A percentile compares a stretch with the other conserved stretches of the same genome.
These are phyloP conservation scores for Candida incommunis DNA, from an alignment of 805 yeast genomes.

Conservation along the genomic window DNA sequence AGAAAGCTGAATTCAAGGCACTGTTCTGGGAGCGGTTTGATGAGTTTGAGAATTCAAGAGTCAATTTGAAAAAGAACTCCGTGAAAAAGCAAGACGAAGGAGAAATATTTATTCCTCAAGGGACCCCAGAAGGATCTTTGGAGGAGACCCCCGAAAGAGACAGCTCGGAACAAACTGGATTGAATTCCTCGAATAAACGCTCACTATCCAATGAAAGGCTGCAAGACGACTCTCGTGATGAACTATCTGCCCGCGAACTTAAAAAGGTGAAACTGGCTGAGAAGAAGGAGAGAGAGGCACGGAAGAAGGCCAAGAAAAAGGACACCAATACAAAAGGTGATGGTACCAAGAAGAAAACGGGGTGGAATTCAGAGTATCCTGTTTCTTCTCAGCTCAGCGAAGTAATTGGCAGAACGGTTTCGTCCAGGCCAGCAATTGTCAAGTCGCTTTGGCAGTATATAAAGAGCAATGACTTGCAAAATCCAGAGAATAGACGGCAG, in stretches of 20 bases:
- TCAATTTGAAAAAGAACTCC: slow-evolving; percentile 1
- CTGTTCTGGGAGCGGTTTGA: slow-evolving; percentile 43
- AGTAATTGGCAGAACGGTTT: slow-evolving; percentile 31
- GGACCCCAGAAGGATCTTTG: no score
- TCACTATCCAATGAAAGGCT: background rate
- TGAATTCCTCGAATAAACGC: no score
- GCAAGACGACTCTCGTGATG: slow-evolving; percentile 8
- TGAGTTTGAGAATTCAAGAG: slow-evolving; percentile 15
- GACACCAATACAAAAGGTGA: slow-evolving; percentile 10
- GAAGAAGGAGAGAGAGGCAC: no score
- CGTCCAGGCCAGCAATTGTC: slow-evolving; percentile 59
- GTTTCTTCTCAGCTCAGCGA: slow-evolving; percentile 38
- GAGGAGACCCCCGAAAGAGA: no score
- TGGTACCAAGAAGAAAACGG: slow-evolving; percentile 17
- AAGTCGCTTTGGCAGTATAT: slow-evolving; percentile 60
- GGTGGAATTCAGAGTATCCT: slow-evolving; percentile 27
- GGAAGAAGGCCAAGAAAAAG: no score
- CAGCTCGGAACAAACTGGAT: no score
- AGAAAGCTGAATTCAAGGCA: slow-evolving; percentile 40
- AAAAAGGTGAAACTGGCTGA: slow-evolving; percentile 2
- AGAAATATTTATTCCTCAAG: no score
- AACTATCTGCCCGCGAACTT: slow-evolving; percentile 1
- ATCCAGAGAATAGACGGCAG: slow-evolving; percentile 50
- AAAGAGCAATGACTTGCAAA: slow-evolving; percentile 45
- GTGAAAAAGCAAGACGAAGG: background rate